Conservation (phyloP, 257 asterid genomes). For the Plantago major region DNA sequence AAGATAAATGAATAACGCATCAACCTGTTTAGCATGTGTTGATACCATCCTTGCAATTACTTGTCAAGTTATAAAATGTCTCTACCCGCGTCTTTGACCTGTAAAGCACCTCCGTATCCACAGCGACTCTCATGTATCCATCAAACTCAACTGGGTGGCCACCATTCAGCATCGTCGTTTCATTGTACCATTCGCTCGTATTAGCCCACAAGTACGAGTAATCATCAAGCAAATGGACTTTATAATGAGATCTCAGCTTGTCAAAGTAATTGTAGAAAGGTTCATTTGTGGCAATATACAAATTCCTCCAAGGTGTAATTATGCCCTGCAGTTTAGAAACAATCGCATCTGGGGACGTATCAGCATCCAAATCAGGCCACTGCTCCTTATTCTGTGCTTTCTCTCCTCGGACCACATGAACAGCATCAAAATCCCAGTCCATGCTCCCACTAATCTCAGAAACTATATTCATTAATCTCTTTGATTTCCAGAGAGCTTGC, state of each 20-base stretch:
- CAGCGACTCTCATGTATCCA: slow-evolving; percentile 91
- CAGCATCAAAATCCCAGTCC: slow-evolving; percentile 99
- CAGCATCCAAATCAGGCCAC: slow-evolving; percentile 86
- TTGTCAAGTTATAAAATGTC: slow-evolving; percentile 83
- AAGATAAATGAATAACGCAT: neutral
- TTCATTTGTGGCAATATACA: slow-evolving; percentile 87
- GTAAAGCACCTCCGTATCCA: slow-evolving; percentile 90
- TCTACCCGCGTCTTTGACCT: slow-evolving; percentile 79
- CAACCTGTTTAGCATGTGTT: slow-evolving; percentile 56
- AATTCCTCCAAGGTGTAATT: slow-evolving; percentile 69
- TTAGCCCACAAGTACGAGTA: slow-evolving; percentile 78
- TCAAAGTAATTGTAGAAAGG: slow-evolving; percentile 83
- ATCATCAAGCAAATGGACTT: slow-evolving; percentile 86
- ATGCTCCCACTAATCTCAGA: slow-evolving; percentile 87
- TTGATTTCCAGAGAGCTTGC: slow-evolving; percentile 85
- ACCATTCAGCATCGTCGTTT: slow-evolving; percentile 55
- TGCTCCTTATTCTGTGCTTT: slow-evolving; percentile 67
- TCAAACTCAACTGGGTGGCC: slow-evolving; percentile 79
- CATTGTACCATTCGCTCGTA: slow-evolving; percentile 89
- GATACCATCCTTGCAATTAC: slow-evolving; percentile 89
- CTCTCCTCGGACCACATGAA: slow-evolving; percentile 83
- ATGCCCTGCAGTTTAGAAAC: slow-evolving; percentile 52
- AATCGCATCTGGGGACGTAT: slow-evolving; percentile 84
- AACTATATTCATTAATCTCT: slow-evolving; percentile 86
- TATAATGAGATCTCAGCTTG: slow-evolving; percentile 86